Evolutionary conservation across 2,329 filamentous ascomycete genomes (phyloP), one percentile per base, ranked within the genome.

Genomic region (Geosmithia morbida): DNA sequence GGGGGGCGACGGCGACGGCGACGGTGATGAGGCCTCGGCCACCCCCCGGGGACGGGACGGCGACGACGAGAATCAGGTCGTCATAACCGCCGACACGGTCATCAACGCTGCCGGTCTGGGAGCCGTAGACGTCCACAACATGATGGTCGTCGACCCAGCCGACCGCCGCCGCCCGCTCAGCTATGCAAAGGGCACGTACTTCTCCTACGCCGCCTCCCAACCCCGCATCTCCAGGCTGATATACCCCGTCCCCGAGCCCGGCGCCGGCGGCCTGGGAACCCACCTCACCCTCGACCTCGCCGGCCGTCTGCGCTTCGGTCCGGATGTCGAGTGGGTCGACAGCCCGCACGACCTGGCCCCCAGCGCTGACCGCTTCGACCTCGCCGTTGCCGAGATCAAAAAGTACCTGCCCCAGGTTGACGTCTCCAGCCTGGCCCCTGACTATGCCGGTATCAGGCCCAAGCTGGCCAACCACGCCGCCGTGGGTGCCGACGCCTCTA

Each of bases 161-260:
- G 62, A 67, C 1, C 65, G 74, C 5, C 79, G 79, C 46, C 67
- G 69, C 40, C 74, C 64, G 20, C 75, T 87, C 5, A 85, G 77
- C 69, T 97, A 84, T 65, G 90, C 90, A 50, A 98, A 98, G 68
- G 92, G 92, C 1, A 90, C 87, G 51, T 98, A 98, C 68, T 97
- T 94, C 67, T 85, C 83, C 29, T 97, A 96, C 67, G 65, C 74
- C 0, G 69, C 78, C 1, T 77, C 81, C 0, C 58, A 59, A 1
- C 89, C 87, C 0, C 60, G 57, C 29, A 79, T 89, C 11, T 69
- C 66, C 2, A 86, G 84, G 0, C 77, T 98, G 19, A 72, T 98
- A 46, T 98, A 97, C 59, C 92, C 92, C 0, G 88, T 85, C 0
- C 88, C 90, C 0, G 71, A 85, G 8, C 84, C 88, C 0, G 89